A percentile compares a stretch with the other conserved stretches of the same genome.
phyloP scores from a whole-genome alignment of 495 filamentous ascomycete species.

The Penicillium lividum region DNA sequence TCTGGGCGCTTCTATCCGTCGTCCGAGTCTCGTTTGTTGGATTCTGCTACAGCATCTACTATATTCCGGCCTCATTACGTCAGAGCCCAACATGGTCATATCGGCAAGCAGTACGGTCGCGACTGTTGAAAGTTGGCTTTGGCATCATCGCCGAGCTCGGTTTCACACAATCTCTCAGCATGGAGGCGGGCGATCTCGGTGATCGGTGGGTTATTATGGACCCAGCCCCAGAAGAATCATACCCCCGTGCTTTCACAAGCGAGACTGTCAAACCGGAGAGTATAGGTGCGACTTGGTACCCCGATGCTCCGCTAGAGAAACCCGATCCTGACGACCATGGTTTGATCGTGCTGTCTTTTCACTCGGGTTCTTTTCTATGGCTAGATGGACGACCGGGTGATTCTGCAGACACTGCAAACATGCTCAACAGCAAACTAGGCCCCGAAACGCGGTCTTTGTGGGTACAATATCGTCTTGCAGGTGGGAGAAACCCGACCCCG shows the following conservation, averaged over 20 bases:
- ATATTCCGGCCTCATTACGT: constrained; percentile 8
- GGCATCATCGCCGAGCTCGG: constrained; percentile 13
- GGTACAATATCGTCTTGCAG: constrained; percentile 21
- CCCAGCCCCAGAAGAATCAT: constrained; percentile 12
- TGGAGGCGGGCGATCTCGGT: constrained; percentile 10
- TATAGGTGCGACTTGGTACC: constrained; percentile 24
- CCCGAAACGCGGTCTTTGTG: constrained; percentile 15
- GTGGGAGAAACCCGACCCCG: constrained; percentile 10
- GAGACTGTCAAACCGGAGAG: constrained; percentile 16
- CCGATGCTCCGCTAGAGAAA: constrained; percentile 5
- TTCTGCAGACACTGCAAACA: constrained; percentile 9
- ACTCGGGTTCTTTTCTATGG: constrained; percentile 19
- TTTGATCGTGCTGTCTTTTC: constrained; percentile 19
- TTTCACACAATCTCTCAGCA: constrained; percentile 17
- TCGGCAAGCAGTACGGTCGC: constrained; percentile 11
- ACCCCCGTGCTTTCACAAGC: constrained; percentile 8
- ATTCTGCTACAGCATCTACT: constrained; percentile 18
- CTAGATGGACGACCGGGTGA: constrained; percentile 16
- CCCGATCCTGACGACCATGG: constrained; percentile 2
- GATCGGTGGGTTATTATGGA: constrained; percentile 15
- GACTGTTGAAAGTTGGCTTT: constrained; percentile 6
- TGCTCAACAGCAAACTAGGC: constrained; percentile 16
- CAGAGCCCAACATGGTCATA: constrained; percentile 16
- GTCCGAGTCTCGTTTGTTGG: constrained; percentile 6
- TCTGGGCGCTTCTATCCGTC: constrained; percentile 51